phyloP scores from a whole-genome alignment of 331 rosid species.

The Stylosanthes scabra region DNA sequence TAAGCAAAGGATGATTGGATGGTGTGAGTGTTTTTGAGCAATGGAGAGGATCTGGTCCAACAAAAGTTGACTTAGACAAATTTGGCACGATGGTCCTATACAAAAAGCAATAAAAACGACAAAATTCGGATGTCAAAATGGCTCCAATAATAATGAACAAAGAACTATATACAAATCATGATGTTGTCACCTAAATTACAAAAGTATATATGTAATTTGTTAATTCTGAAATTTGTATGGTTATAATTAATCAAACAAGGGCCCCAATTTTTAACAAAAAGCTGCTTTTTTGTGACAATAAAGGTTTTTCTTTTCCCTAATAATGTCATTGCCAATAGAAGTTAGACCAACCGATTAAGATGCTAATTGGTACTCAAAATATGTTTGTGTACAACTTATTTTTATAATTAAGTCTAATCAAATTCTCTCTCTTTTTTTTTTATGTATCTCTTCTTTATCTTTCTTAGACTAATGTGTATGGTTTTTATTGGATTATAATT shows the following conservation, averaged over 20 bases:
- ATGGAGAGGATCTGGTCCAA: not conserved
- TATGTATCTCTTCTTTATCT: too few species aligned
- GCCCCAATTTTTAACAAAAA: not conserved
- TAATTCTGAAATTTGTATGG: slow-evolving; percentile 5
- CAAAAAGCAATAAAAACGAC: not conserved
- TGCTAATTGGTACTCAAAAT: too few species aligned
- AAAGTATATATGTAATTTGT: not conserved
- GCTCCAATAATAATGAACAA: slow-evolving; percentile 3
- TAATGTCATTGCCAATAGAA: too few species aligned
- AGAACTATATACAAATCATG: not conserved
- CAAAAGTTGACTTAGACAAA: slow-evolving; percentile 25
- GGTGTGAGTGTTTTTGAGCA: too few species aligned
- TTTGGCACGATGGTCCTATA: not conserved
- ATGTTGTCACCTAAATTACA: slow-evolving; percentile 13
- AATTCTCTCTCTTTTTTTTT: too few species aligned
- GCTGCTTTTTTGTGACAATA: not conserved
- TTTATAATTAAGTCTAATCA: too few species aligned
- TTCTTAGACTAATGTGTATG: too few species aligned
- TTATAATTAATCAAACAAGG: not conserved
- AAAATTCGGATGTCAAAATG: slow-evolving; percentile 12
- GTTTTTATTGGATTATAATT: too few species aligned
- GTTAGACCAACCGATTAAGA: too few species aligned
- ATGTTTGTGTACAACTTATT: too few species aligned
- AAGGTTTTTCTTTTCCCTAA: too few species aligned
- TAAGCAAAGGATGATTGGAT: too few species aligned